Evolutionary conservation across 2,329 filamentous ascomycete species (phyloP).

Genomic region (Ciborinia camelliae): DNA sequence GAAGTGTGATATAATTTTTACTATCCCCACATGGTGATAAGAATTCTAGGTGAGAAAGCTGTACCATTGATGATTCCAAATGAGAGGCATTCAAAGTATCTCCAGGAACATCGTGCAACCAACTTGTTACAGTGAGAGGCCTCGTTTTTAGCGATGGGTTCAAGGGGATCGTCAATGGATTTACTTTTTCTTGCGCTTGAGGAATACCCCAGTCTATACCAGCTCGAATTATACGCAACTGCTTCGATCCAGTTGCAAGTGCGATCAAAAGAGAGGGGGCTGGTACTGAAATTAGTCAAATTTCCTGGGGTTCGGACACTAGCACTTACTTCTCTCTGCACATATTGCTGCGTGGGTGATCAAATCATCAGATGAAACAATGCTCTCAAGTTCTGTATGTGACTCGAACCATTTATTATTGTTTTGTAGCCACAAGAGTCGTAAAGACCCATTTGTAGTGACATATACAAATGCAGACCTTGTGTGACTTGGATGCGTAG

Average conservation of each 20-base stretch:
- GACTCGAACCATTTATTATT: constrained; percentile 70
- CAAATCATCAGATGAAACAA: constrained; percentile 69
- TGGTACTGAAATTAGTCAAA: constrained; percentile 23
- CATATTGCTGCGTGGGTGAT: constrained; percentile 76
- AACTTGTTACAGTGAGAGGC: constrained; percentile 56
- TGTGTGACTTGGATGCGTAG: constrained; percentile 66
- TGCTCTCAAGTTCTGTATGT: constrained; percentile 68
- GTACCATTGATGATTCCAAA: constrained; percentile 51
- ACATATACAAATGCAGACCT: constrained; percentile 76
- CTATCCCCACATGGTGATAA: constrained; percentile 58
- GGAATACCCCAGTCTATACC: constrained; percentile 69
- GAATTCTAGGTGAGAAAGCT: constrained; percentile 72
- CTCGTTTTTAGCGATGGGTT: constrained; percentile 53
- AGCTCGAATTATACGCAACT: constrained; percentile 71
- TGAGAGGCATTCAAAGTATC: constrained; percentile 41
- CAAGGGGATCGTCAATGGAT: constrained; percentile 46
- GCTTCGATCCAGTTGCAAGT: constrained; percentile 65
- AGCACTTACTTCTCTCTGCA: constrained; percentile 64
- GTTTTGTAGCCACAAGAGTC: constrained; percentile 73
- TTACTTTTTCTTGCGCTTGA: constrained; percentile 54
- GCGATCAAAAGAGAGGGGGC: constrained; percentile 56
- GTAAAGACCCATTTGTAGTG: constrained; percentile 69
- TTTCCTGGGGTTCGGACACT: background rate
- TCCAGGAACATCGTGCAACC: constrained; percentile 39
- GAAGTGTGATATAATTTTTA: constrained; percentile 39